Conservation (phyloP, 805 yeast species). For the Suhomyces xylopsoci region DNA sequence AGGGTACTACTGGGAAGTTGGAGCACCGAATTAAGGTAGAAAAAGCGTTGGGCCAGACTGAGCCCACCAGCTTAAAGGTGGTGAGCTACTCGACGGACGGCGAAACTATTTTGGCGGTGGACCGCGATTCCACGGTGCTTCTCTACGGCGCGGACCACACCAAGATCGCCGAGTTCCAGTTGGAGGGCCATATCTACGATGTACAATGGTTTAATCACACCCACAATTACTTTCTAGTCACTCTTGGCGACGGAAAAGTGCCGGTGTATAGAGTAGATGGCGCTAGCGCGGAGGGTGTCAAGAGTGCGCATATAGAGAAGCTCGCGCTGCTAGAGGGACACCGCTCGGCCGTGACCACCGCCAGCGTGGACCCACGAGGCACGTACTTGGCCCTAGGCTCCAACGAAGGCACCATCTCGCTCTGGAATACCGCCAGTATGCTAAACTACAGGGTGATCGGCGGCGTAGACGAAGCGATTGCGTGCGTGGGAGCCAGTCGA, state of each 20-base stretch:
- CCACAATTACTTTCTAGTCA: slow-evolving; percentile 31
- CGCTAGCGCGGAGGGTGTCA: background rate
- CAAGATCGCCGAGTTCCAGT: slow-evolving; percentile 19
- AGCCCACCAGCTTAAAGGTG: slow-evolving; percentile 7
- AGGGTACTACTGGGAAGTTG: slow-evolving; percentile 32
- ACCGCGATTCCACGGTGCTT: slow-evolving; percentile 34
- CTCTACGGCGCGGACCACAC: slow-evolving; percentile 33
- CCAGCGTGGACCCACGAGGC: slow-evolving; percentile 54
- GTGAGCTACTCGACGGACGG: slow-evolving; percentile 48
- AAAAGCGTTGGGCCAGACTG: slow-evolving; percentile 14
- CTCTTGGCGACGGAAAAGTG: slow-evolving; percentile 47
- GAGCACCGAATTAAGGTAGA: slow-evolving; percentile 29
- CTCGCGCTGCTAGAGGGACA: slow-evolving; percentile 31
- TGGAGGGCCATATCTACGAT: slow-evolving; percentile 34
- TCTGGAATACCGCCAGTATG: slow-evolving; percentile 46
- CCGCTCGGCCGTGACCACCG: slow-evolving; percentile 46
- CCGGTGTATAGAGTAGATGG: slow-evolving; percentile 18
- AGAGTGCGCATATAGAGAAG: background rate
- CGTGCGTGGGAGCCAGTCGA: slow-evolving; percentile 35
- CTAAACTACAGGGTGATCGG: slow-evolving; percentile 34
- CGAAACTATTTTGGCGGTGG: slow-evolving; percentile 41
- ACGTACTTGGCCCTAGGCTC: slow-evolving; percentile 51
- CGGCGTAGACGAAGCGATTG: slow-evolving; percentile 42
- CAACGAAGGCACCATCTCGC: slow-evolving; percentile 52
- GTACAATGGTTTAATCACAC: slow-evolving; percentile 46